Percentiles rank a stretch among this genome's conserved stretches.
phyloP scores from a whole-genome alignment of 2,329 filamentous ascomycete genomes.

The Thelonectria discophora region DNA sequence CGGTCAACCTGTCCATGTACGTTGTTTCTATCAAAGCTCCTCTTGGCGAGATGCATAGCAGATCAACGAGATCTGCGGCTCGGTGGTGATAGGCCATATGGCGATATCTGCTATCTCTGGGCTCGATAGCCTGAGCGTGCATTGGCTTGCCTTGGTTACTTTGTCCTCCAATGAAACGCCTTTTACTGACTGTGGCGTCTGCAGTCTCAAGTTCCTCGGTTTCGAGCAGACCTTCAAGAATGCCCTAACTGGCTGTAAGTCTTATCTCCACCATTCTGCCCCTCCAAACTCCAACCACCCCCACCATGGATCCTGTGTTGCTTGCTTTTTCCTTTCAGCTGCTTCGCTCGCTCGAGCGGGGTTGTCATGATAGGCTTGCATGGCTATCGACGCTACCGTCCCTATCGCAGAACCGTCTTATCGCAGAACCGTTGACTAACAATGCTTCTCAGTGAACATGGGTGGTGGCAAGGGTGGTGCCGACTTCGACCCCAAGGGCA shows the following conservation, averaged over 20 bases:
- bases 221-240: conserved; percentile 99
- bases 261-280: conserved; percentile 19
- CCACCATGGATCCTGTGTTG: not conserved
- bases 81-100: not conserved
- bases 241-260: conserved; percentile 91
- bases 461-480: conserved; percentile 97
- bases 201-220: conserved; percentile 88
- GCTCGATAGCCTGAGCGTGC: not conserved
- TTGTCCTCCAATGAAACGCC: conserved; percentile 1
- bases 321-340: conserved; percentile 10
- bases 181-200: conserved; percentile 29
- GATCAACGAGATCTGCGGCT: conserved; percentile 3
- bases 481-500: conserved; percentile 99
- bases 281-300: conserved; percentile 2
- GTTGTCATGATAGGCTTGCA: conserved; percentile 2
- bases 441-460: conserved; percentile 64
- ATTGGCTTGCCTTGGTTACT: conserved; percentile 4
- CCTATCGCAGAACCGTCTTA: not conserved
- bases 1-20: conserved; percentile 77
- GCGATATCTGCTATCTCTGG: conserved; percentile 5
- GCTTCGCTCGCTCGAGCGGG: not conserved
- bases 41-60: not conserved
- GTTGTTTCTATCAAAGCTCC: conserved; percentile 26
- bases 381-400: not conserved
- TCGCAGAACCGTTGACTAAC: conserved; percentile 23